A percentile compares a stretch with the other conserved stretches of the same genome.
Evolutionary conservation across 2,329 filamentous ascomycete species (phyloP).

Genomic region (Nannizziopsis arthrosporioides): DNA sequence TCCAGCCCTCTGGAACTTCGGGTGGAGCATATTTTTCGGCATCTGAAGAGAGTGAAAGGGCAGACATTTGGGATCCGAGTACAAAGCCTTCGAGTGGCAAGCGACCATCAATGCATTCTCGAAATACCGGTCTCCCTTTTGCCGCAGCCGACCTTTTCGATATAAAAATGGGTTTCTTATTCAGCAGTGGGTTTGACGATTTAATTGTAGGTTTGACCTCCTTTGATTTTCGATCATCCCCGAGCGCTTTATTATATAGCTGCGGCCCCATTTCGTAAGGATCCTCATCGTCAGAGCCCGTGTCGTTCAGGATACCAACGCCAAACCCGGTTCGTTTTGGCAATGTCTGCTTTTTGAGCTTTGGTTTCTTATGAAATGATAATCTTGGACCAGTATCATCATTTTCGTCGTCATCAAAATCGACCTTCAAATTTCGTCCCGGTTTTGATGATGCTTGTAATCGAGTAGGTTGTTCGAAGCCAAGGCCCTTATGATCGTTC

Average conservation of each 20-base stretch:
- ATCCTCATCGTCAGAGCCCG: constrained; percentile 88
- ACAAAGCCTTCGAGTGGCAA: constrained; percentile 71
- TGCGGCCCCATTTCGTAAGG: constrained; percentile 84
- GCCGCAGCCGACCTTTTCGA: constrained; percentile 49
- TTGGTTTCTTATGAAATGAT: constrained; percentile 25
- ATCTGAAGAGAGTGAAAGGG: constrained; percentile 35
- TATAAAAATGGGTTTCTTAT: constrained; percentile 61
- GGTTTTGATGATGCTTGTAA: constrained; percentile 19
- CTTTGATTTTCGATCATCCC: constrained; percentile 74
- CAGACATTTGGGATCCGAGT: constrained; percentile 46
- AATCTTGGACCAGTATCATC: constrained; percentile 30
- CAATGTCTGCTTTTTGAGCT: constrained; percentile 41
- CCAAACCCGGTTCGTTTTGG: constrained; percentile 59
- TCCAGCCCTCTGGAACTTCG: constrained; percentile 51
- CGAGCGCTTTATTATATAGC: constrained; percentile 65
- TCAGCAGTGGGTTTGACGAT: constrained; percentile 52
- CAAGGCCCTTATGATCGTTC: constrained; percentile 37
- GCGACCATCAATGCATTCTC: constrained; percentile 72
- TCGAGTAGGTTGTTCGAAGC: constrained; percentile 33
- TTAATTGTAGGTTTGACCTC: constrained; percentile 47
- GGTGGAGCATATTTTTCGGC: constrained; percentile 37
- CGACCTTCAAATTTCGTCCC: constrained; percentile 16
- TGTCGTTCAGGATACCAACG: constrained; percentile 81
- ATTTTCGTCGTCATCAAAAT: constrained; percentile 24
- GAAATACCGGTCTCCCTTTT: constrained; percentile 38